These are phyloP conservation scores for Hygrocybe coccinea DNA, from an alignment of 768 basidiomycete genomes.

Conservation along the genomic window DNA sequence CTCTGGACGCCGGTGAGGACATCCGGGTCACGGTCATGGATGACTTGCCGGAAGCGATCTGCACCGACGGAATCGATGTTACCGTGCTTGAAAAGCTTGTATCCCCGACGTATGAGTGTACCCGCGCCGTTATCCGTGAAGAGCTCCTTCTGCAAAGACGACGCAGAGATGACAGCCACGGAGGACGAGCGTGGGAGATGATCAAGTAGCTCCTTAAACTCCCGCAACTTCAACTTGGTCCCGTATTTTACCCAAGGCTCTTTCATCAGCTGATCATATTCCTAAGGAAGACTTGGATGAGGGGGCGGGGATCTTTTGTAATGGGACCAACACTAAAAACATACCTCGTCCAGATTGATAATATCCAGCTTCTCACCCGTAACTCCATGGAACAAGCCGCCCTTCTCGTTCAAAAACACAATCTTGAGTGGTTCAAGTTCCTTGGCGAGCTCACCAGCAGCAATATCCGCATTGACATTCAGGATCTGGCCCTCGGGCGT, in stretches of 20 bases:
- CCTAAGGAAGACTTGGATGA: conserved; percentile 40
- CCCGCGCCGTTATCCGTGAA: conserved; percentile 98
- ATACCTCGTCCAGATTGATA: conserved; percentile 94
- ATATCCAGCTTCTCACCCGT: conserved; percentile 94
- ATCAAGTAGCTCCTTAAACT: conserved; percentile 98
- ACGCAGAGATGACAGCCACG: conserved; percentile 93
- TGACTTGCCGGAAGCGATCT: conserved; percentile 89
- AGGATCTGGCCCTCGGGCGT: conserved; percentile 95
- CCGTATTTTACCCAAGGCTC: conserved; percentile 99
- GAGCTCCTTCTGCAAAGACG: conserved; percentile 92
- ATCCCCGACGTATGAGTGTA: conserved; percentile 95
- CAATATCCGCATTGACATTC: conserved; percentile 98
- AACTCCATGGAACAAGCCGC: conserved; percentile 95
- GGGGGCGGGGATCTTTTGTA: background rate
- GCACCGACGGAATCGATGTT: conserved; percentile 81
- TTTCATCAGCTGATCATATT: conserved; percentile 95
- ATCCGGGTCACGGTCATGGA: conserved; percentile 93
- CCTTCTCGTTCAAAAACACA: conserved; percentile 97
- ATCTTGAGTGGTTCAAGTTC: conserved; percentile 98
- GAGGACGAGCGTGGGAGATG: conserved; percentile 97
- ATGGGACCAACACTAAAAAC: conserved; percentile 8
- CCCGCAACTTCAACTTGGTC: conserved; percentile 96
- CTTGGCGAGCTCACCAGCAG: conserved; percentile 95
- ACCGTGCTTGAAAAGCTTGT: conserved; percentile 91
- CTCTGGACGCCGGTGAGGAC: conserved; percentile 77